These are phyloP conservation scores for Dactylorhiza incarnata DNA, from an alignment of 106 monocot genomes.

Conservation along the genomic window DNA sequence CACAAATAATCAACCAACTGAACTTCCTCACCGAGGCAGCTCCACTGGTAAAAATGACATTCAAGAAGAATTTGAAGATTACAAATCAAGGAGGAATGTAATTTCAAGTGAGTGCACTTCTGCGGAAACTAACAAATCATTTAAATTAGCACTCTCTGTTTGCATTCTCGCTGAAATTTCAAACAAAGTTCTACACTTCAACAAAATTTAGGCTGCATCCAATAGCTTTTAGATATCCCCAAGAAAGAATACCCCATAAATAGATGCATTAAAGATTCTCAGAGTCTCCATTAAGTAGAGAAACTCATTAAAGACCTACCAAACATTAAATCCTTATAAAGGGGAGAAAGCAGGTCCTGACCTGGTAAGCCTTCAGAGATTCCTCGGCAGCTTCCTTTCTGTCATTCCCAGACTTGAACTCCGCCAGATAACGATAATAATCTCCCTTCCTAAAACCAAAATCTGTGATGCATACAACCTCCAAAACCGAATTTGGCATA, in stretches of 20 bases:
- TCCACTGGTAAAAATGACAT: too few species aligned
- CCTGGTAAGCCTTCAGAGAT: constrained; percentile 36
- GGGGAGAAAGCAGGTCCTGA: not conserved
- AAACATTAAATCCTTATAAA: not conserved
- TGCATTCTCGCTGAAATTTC: too few species aligned
- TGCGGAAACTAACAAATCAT: too few species aligned
- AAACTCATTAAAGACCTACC: too few species aligned
- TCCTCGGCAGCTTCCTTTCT: constrained; percentile 33
- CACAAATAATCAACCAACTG: too few species aligned
- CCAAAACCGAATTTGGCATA: not conserved
- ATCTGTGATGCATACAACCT: not conserved
- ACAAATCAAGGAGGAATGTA: too few species aligned
- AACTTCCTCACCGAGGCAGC: too few species aligned
- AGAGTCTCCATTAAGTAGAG: not conserved
- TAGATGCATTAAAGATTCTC: not conserved
- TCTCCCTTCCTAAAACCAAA: constrained; percentile 35
- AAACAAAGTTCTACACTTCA: too few species aligned
- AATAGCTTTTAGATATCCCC: not conserved
- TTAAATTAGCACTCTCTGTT: too few species aligned
- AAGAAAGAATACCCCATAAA: not conserved
- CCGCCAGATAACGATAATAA: constrained; percentile 42
- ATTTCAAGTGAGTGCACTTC: too few species aligned
- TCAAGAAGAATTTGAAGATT: too few species aligned
- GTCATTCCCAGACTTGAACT: constrained; percentile 35
- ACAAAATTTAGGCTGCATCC: too few species aligned